Evolutionary conservation across 2,329 filamentous ascomycete genomes (phyloP), one percentile per base, ranked within the genome.

Genomic region (Phyllosticta citriasiana): DNA sequence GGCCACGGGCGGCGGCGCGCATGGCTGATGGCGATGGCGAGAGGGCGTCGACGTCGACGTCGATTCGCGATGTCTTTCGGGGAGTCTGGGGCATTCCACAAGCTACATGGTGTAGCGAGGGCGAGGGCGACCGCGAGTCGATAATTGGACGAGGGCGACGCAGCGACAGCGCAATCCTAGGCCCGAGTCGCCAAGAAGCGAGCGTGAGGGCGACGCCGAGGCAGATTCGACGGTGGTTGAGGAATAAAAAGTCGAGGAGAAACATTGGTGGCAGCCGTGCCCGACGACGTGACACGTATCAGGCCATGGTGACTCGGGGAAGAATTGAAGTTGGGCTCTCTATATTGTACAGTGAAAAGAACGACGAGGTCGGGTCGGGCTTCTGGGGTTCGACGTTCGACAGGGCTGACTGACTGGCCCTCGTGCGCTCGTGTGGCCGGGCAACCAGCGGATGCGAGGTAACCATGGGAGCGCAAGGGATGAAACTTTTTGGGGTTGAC

Each of bases 1-100:
- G 59, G 56, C 59, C 59, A 54, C 47, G 59, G 54, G 25, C 59
- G 59, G 59, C 27, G 55, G 59, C 27, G 55, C 33, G 55, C 33
- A 12, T 24, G 27, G 27, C 27, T 30, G 4, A 22, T 24, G 33
- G 12, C 19, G 19, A 9, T 10, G 24, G 26, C 10, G 33, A 14
- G 4, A 35, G 8, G 33, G 5, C 19, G 19, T 3, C 22, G 24
- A 26, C 10, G 33, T 10, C 33, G 33, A 14, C 33, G 14, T 40
- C 33, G 33, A 16, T 16, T 40, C 33, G 33, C 33, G 33, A 40
- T 40, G 33, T 40, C 33, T 40, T 40, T 3, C 33, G 33, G 14
- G 33, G 33, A 40, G 33, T 40, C 33, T 40, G 33, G 14, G 33
- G 33, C 33, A 40, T 40, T 40, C 33, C 10, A 40, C 33, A 16